Base-by-base conservation (phyloP, 2,329 filamentous ascomycete species). In the Fusarium begoniae region DNA sequence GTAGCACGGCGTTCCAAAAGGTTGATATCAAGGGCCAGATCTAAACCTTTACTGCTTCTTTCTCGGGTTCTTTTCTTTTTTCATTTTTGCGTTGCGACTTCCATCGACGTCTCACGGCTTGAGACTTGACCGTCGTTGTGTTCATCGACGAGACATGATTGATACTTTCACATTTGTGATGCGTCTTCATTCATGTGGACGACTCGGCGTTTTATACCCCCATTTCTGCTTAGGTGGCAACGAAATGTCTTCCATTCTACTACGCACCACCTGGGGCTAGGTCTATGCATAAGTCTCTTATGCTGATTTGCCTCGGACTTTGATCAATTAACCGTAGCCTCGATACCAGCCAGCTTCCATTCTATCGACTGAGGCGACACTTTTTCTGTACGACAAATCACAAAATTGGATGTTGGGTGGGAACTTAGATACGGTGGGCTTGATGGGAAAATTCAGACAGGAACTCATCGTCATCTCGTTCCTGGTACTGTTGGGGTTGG, bases 11-110 rank as follows among this genome's bases (percentile, higher is more conserved):
- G 55, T 97, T 98, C 84, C 89, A 90, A 80, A 92, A 91, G 81
- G 93, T 98, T 87, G 95, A 98, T 85, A 97, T 98, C 87, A 98
- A 98, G 86, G 95, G 96, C 80, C 96, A 98, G 85, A 97, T 98
- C 81, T 96, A 86, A 92, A 77, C 60, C 51, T 53, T 35, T 54
- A 28, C 30, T 70, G 56, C 57, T 62, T 60, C 57, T 71, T 61
- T 67, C 45, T 57, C 55, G 38, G 43, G 62, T 59, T 54, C 55
- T 65, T 64, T 73, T 40, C 45, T 54, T 57, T 62, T 57, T 57
- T 56, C 59, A 17, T 62, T 62, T 67, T 48, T 58, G 50, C 55
- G 45, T 47, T 55, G 66, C 66, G 44, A 66, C 62, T 64, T 65
- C 26, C 13, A 60, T 54, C 43, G 56, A 61, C 32, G 63, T 74